Conservation (phyloP, 1,139 yeast genomes). For the Maudiozyma humilis region DNA sequence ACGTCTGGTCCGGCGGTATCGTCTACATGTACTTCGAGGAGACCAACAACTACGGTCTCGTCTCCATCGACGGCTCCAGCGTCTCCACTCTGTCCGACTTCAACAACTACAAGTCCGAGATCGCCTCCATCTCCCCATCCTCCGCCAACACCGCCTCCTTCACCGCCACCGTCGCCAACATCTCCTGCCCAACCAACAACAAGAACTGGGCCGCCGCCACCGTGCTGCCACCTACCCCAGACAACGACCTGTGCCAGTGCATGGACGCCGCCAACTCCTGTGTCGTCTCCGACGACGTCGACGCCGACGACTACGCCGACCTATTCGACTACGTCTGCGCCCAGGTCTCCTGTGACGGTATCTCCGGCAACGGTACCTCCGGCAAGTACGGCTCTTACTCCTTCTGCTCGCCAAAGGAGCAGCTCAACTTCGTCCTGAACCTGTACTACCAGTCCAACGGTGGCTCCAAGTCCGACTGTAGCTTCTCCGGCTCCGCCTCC, state of each 20-base stretch:
- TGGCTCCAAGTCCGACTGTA: conserved; percentile 46
- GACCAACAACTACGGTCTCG: conserved; percentile 58
- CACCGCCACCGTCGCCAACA: conserved; percentile 52
- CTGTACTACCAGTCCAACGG: conserved; percentile 51
- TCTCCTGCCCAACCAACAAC: conserved; percentile 45
- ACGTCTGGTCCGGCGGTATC: conserved; percentile 71
- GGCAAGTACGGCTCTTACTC: conserved; percentile 20
- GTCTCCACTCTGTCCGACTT: conserved; percentile 46
- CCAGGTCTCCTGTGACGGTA: conserved; percentile 40
- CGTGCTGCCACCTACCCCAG: conserved; percentile 70
- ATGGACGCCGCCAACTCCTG: conserved; percentile 66
- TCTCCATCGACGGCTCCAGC: conserved; percentile 37
- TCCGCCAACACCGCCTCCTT: conserved; percentile 41
- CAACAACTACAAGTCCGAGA: conserved; percentile 45
- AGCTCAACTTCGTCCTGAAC: conserved; percentile 56
- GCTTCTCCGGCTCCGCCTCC: conserved; percentile 58
- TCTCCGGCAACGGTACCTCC: conserved; percentile 26
- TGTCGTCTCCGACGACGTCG: conserved; percentile 68
- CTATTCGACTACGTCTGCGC: conserved; percentile 69
- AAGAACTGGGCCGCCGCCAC: conserved; percentile 51
- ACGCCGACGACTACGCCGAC: conserved; percentile 66
- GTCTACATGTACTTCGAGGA: conserved; percentile 74
- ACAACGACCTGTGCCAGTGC: too few species aligned
- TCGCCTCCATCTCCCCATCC: conserved; percentile 51
- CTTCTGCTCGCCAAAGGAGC: conserved; percentile 36